Evolutionary conservation across 2,329 filamentous ascomycete genomes (phyloP).

Genomic region (Metarhizium anisopliae): DNA sequence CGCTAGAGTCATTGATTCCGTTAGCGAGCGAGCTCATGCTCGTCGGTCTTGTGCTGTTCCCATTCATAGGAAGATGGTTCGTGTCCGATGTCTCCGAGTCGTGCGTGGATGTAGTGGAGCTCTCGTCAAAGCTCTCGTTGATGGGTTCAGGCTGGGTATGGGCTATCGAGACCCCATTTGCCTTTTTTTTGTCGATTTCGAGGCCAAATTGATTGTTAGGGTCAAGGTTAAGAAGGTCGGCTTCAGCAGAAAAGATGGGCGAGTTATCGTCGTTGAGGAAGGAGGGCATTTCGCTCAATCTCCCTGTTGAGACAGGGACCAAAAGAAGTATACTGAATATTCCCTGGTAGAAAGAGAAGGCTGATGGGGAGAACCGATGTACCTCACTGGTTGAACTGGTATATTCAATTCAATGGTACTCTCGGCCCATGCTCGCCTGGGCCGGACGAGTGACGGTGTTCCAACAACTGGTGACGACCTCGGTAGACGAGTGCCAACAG

Average conservation of each 20-base stretch:
- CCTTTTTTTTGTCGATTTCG: slow-evolving; percentile 21
- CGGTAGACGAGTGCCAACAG: not conserved
- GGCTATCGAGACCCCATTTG: slow-evolving; percentile 27
- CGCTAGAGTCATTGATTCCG: slow-evolving; percentile 34
- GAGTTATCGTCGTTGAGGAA: slow-evolving; percentile 40
- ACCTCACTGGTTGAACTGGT: not conserved
- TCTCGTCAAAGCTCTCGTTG: slow-evolving; percentile 46
- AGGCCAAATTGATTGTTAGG: slow-evolving; percentile 28
- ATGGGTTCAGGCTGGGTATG: slow-evolving; percentile 35
- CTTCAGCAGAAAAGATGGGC: slow-evolving; percentile 30
- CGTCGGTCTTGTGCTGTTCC: slow-evolving; percentile 33
- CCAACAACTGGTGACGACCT: not conserved
- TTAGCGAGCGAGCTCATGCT: slow-evolving; percentile 54
- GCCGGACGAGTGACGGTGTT: not conserved
- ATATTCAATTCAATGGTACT: not conserved
- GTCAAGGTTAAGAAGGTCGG: slow-evolving; percentile 36
- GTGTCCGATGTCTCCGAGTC: slow-evolving; percentile 42
- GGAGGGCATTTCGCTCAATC: slow-evolving; percentile 39
- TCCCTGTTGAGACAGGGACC: slow-evolving; percentile 4
- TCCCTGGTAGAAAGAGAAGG: not conserved
- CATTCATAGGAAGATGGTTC: slow-evolving; percentile 33
- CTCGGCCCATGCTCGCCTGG: not conserved
- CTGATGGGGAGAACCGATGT: not conserved
- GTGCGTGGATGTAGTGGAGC: slow-evolving; percentile 43
- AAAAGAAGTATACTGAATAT: not conserved